A percentile compares a stretch with the other conserved stretches of the same genome.
These are phyloP conservation scores for Gossypium aridum DNA, from an alignment of 441 rosid genomes.

Conservation along the genomic window DNA sequence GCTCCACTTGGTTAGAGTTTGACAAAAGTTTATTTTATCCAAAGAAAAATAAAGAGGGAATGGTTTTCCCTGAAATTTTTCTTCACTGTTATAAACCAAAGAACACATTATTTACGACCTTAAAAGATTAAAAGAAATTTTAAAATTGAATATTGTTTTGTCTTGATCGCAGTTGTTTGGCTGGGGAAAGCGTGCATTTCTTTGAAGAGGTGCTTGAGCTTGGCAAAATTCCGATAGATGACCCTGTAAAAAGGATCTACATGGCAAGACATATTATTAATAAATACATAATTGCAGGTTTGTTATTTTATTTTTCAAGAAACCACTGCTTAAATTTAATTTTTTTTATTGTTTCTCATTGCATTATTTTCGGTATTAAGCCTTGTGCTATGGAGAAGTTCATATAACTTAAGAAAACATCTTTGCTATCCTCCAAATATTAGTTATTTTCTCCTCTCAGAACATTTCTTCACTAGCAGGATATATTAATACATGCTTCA, in stretches of 20 bases:
- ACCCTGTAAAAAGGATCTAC: constrained; percentile 67
- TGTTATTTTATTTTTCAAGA: constrained; percentile 11
- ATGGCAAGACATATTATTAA: constrained; percentile 90
- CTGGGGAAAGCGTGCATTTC: constrained; percentile 93
- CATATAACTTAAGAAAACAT: not conserved
- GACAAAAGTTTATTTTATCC: not conserved
- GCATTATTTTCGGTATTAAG: not conserved
- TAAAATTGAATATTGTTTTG: not conserved
- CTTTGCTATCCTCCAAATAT: not conserved
- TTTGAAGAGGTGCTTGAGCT: constrained; percentile 77
- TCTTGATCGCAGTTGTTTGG: constrained; percentile 58
- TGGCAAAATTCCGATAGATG: constrained; percentile 64
- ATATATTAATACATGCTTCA: not conserved
- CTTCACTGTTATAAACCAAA: not conserved
- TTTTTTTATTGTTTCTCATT: not conserved
- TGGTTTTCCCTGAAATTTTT: not conserved
- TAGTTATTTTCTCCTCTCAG: not conserved
- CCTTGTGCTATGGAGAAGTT: not conserved
- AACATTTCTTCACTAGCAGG: not conserved
- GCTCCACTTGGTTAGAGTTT: not conserved
- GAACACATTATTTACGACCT: not conserved
- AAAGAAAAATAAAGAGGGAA: not conserved
- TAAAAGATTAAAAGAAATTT: not conserved
- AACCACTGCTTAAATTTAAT: constrained; percentile 2
- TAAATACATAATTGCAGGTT: constrained; percentile 75